Base-by-base conservation (phyloP, 2,329 filamentous ascomycete genomes). In the Beauveria asiatica region DNA sequence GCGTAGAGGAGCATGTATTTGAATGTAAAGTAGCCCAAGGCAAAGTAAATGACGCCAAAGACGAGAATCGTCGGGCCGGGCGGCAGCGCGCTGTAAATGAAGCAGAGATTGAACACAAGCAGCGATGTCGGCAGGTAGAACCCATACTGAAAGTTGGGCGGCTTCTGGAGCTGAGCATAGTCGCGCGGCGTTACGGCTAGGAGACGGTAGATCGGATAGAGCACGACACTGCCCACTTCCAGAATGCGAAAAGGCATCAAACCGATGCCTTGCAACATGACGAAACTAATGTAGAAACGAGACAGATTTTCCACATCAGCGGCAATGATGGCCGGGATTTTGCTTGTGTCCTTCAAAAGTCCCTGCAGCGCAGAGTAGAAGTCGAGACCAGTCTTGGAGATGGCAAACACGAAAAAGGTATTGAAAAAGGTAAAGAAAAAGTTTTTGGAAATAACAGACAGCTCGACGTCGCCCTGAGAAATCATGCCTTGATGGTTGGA, bases 401-500 rank as follows among this genome's bases (percentile, higher is more conserved):
- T 82, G 1, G 93, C 95, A 72, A 97, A 97, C 49, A 97, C 84
- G 55, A 97, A 83, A 75, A 99, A 99, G 61, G 97, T 90, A 75
- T 99, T 99, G 83, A 99, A 97, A 74, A 99, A 99, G 10, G 89
- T 92, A 72, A 99, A 99, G 80, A 97, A 96, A 76, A 97, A 99
- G 74, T 97, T 99, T 77, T 99, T 99, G 58, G 91, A 96, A 65
- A 99, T 93, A 49, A 95, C 81, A 0, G 94, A 97, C 7, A 99
- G 80, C 73, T 97, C 94, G 23, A 99, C 87, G 63, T 99, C 94
- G 49, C 91, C 91, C 67, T 92, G 90, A 0, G 94, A 97, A 56
- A 96, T 90, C 86, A 95, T 95, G 53, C 94, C 94, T 76, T 99
- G 94, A 57, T 85, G 82, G 70, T 92, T 92, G 3, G 93, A 91